Base-by-base conservation (phyloP, 306 rosid genomes). In the Betula pendula region DNA sequence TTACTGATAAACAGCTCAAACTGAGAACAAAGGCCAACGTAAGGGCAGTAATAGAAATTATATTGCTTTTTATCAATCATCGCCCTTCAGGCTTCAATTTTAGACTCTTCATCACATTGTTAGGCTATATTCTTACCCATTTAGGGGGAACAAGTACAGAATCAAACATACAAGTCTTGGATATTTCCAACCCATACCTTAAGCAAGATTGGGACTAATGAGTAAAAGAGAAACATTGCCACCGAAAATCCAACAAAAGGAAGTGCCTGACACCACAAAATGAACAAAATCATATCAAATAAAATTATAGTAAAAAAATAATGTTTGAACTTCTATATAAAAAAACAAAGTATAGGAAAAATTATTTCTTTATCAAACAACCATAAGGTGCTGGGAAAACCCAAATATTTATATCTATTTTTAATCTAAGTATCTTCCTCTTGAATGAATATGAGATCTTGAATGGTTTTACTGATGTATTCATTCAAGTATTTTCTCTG, bases 171-270 rank as follows among this genome's bases (percentile, higher is more conserved):
- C 76, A 80, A 62, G 35, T n/a, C 50, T 49, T 53, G 10, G 40
- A 68, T 62, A 68, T 45, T 70, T 81, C 59, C 72, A 62, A 79
- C 33, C 47, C 84, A 48, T 76, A 95, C 99, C 99, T 92, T 88
- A 29, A 95, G 99, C 80, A 92, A 79, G 78, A 92, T 71, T 44
- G 97, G 99, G 51, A 95, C 99, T 24, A 90, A 75, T 63, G 99
- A 95, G 84, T 95, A 95, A 82, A 95, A 92, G 77, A 92, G 65
- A 83, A 95, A 95, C 99, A 95, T 90, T 48, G 97, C 91, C 85
- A 87, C 77, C 29, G 99, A 77, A 83, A 89, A 95, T 84, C 97
- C 98, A 79, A 87, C 60, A 81, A 95, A 92, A 27, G 98, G 98
- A 83, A 95, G 71, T 20, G 88, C 97, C 98, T 95, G 97, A 75